These are phyloP conservation scores for Cubamyces sp. DNA, from an alignment of 768 basidiomycete genomes.

Conservation along the genomic window DNA sequence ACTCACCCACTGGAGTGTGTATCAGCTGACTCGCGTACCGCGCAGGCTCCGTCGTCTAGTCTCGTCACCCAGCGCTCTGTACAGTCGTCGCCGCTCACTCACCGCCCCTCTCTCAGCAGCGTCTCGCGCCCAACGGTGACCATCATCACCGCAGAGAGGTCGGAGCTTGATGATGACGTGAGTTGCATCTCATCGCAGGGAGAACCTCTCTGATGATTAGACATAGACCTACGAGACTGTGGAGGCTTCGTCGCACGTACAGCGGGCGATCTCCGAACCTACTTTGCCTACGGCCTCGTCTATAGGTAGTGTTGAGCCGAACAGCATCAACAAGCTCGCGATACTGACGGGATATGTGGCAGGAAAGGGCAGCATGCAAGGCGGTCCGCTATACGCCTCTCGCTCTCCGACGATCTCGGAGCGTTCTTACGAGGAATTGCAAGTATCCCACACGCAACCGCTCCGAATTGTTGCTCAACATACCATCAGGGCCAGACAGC, in stretches of 20 bases:
- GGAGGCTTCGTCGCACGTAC: constrained; percentile 17
- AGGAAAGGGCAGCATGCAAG: constrained; percentile 15
- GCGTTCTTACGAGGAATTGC: constrained; percentile 17
- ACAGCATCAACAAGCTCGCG: not conserved
- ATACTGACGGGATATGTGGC: not conserved
- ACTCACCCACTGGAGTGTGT: too few relatives aligned
- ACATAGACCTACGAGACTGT: constrained; percentile 19
- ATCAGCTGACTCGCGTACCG: not conserved
- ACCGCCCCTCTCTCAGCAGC: not conserved
- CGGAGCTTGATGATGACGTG: constrained; percentile 7
- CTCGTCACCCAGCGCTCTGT: constrained; percentile 6
- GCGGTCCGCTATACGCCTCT: not conserved
- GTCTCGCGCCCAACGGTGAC: not conserved
- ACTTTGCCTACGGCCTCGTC: constrained; percentile 18
- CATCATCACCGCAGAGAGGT: not conserved
- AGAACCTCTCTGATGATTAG: not conserved
- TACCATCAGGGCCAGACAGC: not conserved
- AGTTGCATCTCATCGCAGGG: not conserved
- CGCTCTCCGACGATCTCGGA: constrained; percentile 20
- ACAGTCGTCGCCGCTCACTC: constrained; percentile 18
- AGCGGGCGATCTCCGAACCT: constrained; percentile 24
- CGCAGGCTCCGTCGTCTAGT: not conserved
- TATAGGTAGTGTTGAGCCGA: not conserved
- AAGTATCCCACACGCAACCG: not conserved
- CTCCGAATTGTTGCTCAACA: too few relatives aligned